Evolutionary conservation across 495 filamentous ascomycete species (phyloP), one percentile per base, ranked within the genome.

Genomic region (Aspergillus biplanus): DNA sequence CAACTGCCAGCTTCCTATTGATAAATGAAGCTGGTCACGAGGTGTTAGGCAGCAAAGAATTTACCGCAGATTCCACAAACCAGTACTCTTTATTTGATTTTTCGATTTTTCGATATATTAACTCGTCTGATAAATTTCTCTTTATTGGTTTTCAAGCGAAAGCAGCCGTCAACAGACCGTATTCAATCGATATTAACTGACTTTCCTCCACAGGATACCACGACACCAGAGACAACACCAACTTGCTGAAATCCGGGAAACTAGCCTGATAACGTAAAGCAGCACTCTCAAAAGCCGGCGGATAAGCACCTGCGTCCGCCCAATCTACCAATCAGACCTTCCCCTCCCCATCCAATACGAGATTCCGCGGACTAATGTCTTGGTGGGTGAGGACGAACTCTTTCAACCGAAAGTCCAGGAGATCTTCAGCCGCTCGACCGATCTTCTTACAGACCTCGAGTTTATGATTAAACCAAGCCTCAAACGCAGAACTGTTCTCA

Each of bases 121-220:
- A 27, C 21, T 27, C 2, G 21, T 27, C 21, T 27, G 1, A 27
- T 27, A 27, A 27, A 27, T 2, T 2, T 27, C 21, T 27, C 21
- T 27, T 27, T 27, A 27, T 1, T 27, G 21, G 21, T 2, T 27
- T 27, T 59, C 52, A 66, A 18, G 69, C 66, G 35, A 71, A 46
- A 58, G 83, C 93, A 33, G 90, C 87, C 2, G 86, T 94, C 37
- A 93, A 74, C 33, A 67, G 61, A 44, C 62, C 65, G 56, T 67
- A 71, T 67, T 18, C 39, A 64, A 69, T 67, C 9, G 67, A 65
- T 42, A 57, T 49, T 37, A 69, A 57, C 52, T 71, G 62, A 42
- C 16, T 12, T 58, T 69, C 62, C 44, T 71, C 60, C 39, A 61
- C 33, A 32, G 59, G 67, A 35, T 61, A 67, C 0, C 67, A 58